A percentile compares a stretch with the other conserved stretches of the same genome.
Conservation (phyloP, 768 basidiomycete genomes). For the Cubamyces sp. region DNA sequence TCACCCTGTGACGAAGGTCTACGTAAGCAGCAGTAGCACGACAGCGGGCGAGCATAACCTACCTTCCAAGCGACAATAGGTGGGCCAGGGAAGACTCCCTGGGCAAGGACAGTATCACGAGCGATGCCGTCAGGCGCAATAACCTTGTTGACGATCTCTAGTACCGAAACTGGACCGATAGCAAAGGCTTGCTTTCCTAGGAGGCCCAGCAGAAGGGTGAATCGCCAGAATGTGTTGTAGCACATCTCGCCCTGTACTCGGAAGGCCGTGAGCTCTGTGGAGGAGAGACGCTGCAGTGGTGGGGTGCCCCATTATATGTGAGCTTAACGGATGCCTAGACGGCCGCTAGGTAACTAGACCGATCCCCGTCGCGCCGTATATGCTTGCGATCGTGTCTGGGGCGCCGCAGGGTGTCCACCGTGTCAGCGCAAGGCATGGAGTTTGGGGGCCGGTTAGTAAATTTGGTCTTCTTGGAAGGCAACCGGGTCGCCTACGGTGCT, state of each 20-base stretch:
- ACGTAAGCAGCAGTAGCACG: neutral
- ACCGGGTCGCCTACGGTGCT: too few species aligned
- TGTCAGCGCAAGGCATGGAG: too few species aligned
- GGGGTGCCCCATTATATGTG: too few species aligned
- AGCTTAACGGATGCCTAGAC: too few species aligned
- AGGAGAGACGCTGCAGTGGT: neutral
- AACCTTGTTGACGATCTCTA: conserved; percentile 19
- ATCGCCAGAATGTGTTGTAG: neutral
- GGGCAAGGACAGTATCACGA: conserved; percentile 22
- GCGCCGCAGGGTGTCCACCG: too few species aligned
- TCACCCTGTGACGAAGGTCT: conserved; percentile 30
- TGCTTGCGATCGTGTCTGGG: too few species aligned
- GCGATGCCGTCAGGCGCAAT: conserved; percentile 17
- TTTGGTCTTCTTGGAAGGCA: too few species aligned
- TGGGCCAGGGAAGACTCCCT: conserved; percentile 22
- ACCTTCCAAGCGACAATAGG: conserved; percentile 25
- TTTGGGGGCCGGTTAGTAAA: too few species aligned
- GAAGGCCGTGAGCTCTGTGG: neutral
- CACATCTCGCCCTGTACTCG: neutral
- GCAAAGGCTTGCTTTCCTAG: conserved; percentile 3
- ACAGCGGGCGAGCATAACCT: neutral
- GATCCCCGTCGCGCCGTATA: too few species aligned
- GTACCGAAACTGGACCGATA: conserved; percentile 17
- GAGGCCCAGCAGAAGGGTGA: neutral
- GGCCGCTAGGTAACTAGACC: too few species aligned